Conservation (phyloP, 441 rosid species). For the Cnidoscolus chayamansa region DNA sequence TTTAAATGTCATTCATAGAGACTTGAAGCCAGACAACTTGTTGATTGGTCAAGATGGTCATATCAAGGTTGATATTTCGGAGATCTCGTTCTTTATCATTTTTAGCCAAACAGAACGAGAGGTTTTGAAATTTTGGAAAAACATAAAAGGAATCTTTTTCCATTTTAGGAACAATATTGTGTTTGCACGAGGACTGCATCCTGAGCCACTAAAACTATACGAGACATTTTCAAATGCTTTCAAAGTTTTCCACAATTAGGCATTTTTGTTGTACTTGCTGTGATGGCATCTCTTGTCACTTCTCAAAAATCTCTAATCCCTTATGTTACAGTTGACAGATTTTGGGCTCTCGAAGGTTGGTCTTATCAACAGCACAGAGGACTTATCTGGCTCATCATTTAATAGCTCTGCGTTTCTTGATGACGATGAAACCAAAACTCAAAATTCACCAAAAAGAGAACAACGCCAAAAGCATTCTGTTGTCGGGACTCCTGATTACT, state of each 20-base stretch:
- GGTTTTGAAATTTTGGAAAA: neutral
- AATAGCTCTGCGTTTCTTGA: conserved; percentile 50
- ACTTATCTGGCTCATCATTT: conserved; percentile 72
- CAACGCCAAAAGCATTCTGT: conserved; percentile 71
- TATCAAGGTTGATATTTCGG: conserved; percentile 63
- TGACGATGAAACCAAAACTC: conserved; percentile 49
- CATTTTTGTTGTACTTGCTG: neutral
- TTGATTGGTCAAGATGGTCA: conserved; percentile 98
- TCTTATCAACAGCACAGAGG: conserved; percentile 94
- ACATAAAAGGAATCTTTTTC: neutral
- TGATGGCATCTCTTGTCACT: conserved; percentile 13
- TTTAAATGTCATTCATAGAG: conserved; percentile 88
- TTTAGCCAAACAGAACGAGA: neutral
- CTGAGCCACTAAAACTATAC: neutral
- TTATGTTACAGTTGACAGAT: conserved; percentile 92
- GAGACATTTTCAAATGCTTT: neutral
- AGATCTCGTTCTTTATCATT: conserved; percentile 5
- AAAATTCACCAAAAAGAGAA: conserved; percentile 48
- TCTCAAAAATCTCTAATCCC: conserved; percentile 33
- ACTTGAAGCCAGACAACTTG: conserved; percentile 97
- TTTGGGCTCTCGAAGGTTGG: conserved; percentile 99
- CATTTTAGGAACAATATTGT: neutral
- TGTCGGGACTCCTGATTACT: conserved; percentile 94
- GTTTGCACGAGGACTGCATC: neutral
- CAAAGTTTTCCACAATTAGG: neutral